Percentiles rank a stretch among this genome's conserved stretches.
phyloP scores from a whole-genome alignment of 257 asterid species.

The Buddleja alternifolia region DNA sequence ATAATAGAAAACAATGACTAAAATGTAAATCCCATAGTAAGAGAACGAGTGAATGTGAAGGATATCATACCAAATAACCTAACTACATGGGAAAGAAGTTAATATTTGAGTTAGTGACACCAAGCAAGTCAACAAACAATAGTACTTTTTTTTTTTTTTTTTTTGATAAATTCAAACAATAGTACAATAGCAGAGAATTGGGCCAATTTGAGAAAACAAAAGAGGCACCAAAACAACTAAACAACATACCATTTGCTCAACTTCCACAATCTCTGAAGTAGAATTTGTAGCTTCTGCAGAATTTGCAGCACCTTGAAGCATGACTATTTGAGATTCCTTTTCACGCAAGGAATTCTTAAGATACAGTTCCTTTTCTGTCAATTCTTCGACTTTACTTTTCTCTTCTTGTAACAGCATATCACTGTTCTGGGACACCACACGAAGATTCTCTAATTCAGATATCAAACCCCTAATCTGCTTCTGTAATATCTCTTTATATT shows the following conservation, averaged over 20 bases:
- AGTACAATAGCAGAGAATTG: constrained; percentile 5
- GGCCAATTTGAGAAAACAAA: constrained; percentile 24
- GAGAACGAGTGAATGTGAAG: not conserved
- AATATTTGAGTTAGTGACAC: not conserved
- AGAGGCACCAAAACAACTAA: constrained; percentile 23
- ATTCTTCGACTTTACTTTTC: constrained; percentile 71
- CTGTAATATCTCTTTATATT: constrained; percentile 59
- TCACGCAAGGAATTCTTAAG: constrained; percentile 70
- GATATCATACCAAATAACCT: not conserved
- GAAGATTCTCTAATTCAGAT: constrained; percentile 87
- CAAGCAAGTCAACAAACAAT: constrained; percentile 25
- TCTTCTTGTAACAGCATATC: constrained; percentile 70
- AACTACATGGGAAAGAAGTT: not conserved
- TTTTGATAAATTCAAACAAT: too few species aligned
- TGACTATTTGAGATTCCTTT: constrained; percentile 70
- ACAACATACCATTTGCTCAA: constrained; percentile 76
- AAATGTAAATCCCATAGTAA: constrained; percentile 19
- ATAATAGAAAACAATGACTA: constrained; percentile 29
- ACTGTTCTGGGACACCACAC: constrained; percentile 53
- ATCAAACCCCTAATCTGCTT: constrained; percentile 64
- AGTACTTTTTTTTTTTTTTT: too few species aligned
- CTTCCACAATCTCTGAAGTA: constrained; percentile 82
- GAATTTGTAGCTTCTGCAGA: constrained; percentile 55
- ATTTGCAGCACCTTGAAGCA: constrained; percentile 65
- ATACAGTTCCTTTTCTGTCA: constrained; percentile 58